Evolutionary conservation across 2,329 filamentous ascomycete genomes (phyloP).

Genomic region (Chaetomium strumarium): DNA sequence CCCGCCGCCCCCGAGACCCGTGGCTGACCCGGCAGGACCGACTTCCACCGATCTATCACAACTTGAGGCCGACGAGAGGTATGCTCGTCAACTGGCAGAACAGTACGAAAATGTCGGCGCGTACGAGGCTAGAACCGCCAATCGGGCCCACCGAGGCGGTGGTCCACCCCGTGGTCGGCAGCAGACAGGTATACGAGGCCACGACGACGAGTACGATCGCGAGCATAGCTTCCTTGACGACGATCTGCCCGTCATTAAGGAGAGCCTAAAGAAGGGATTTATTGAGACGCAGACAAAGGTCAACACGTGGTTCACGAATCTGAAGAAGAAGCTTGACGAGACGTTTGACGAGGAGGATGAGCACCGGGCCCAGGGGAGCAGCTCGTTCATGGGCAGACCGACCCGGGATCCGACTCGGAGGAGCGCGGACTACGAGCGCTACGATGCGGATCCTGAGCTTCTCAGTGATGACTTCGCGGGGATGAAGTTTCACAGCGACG

Average conservation of each 20-base stretch:
- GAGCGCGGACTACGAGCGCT: slow-evolving; percentile 84
- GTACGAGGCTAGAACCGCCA: slow-evolving; percentile 52
- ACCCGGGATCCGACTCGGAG: slow-evolving; percentile 59
- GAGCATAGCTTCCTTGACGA: slow-evolving; percentile 95
- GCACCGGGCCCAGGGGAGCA: slow-evolving; percentile 34
- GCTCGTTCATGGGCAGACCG: slow-evolving; percentile 40
- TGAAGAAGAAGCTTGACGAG: slow-evolving; percentile 92
- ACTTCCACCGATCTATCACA: slow-evolving; percentile 62
- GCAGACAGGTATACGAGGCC: slow-evolving; percentile 45
- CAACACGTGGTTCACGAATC: slow-evolving; percentile 82
- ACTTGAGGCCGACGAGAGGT: slow-evolving; percentile 44
- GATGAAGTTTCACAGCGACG: slow-evolving; percentile 57
- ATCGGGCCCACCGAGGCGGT: slow-evolving; percentile 30
- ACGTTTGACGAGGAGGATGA: slow-evolving; percentile 70
- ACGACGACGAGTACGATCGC: slow-evolving; percentile 53
- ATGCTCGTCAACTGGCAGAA: slow-evolving; percentile 70
- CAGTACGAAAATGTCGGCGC: slow-evolving; percentile 67
- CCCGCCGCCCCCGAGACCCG: slow-evolving; percentile 72
- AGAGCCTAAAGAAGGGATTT: slow-evolving; percentile 92
- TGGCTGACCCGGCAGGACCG: slow-evolving; percentile 31
- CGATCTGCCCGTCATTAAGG: slow-evolving; percentile 85
- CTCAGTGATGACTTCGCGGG: slow-evolving; percentile 82
- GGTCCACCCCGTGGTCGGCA: slow-evolving; percentile 36
- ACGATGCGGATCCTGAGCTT: slow-evolving; percentile 89
- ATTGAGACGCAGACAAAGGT: slow-evolving; percentile 88